Conservation (phyloP, 495 filamentous ascomycete genomes). For the Penicillium canescens region DNA sequence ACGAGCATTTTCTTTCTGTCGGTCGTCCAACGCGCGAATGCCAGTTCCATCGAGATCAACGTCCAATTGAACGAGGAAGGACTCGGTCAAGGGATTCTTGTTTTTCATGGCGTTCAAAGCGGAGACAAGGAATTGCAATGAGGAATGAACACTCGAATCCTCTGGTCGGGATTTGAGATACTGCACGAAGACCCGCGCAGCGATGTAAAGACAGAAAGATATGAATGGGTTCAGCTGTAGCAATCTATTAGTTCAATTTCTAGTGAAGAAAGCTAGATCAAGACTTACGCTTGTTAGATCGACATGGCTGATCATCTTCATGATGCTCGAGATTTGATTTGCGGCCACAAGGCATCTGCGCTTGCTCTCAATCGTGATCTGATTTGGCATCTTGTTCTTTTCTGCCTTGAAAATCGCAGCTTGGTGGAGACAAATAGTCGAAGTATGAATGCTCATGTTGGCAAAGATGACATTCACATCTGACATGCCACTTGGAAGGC, state of each 20-base stretch:
- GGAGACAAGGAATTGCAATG: conserved; percentile 82
- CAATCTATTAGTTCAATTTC: conserved; percentile 21
- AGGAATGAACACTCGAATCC: conserved; percentile 78
- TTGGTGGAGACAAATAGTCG: conserved; percentile 95
- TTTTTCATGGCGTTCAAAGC: conserved; percentile 87
- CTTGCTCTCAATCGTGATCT: conserved; percentile 84
- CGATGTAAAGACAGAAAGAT: conserved; percentile 93
- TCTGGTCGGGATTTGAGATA: conserved; percentile 87
- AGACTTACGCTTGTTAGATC: conserved; percentile 78
- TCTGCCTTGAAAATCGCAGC: conserved; percentile 98
- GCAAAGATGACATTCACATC: conserved; percentile 91
- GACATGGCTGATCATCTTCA: conserved; percentile 91
- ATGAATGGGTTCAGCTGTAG: conserved; percentile 92
- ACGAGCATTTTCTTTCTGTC: conserved; percentile 3
- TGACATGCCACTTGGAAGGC: conserved; percentile 72
- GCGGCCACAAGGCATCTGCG: conserved; percentile 91
- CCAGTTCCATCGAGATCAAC: conserved; percentile 79
- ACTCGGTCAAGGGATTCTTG: conserved; percentile 90
- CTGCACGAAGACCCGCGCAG: conserved; percentile 92
- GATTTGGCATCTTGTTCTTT: conserved; percentile 75
- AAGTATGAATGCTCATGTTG: conserved; percentile 96
- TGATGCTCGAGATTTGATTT: conserved; percentile 92
- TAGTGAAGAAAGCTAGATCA: neutral
- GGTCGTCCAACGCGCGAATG: conserved; percentile 23
- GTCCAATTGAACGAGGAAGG: conserved; percentile 91